phyloP scores from a whole-genome alignment of 305 asterid species.

The Solanum hybrid region DNA sequence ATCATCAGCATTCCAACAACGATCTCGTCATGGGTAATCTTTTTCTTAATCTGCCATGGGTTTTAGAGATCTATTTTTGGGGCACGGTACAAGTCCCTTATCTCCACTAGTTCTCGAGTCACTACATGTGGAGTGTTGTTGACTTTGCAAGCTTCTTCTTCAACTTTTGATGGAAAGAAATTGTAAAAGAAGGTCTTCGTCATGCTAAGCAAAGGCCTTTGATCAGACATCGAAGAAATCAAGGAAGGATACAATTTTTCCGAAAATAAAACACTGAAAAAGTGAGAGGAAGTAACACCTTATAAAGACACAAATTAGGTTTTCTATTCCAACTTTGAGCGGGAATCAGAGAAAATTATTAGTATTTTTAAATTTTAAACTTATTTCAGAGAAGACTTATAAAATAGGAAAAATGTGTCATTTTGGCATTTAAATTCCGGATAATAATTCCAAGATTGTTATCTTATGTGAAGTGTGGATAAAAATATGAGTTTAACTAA shows the following conservation, averaged over 20 bases:
- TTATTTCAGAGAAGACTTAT: no score
- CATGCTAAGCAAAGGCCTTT: background rate
- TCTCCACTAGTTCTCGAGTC: background rate
- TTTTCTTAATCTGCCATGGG: background rate
- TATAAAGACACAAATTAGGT: no score
- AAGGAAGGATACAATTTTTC: background rate
- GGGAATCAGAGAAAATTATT: no score
- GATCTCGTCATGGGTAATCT: background rate
- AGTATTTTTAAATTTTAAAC: no score
- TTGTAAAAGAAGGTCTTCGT: background rate
- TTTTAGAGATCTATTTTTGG: background rate
- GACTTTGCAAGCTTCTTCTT: background rate
- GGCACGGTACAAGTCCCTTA: background rate
- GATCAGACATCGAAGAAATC: background rate
- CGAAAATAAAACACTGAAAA: background rate
- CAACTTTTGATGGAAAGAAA: background rate
- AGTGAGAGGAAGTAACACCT: no score
- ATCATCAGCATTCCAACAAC: background rate
- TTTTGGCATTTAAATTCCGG: no score
- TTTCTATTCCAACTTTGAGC: no score
- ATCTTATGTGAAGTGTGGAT: background rate
- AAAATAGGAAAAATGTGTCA: no score
- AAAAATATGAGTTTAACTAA: background rate
- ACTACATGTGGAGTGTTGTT: background rate
- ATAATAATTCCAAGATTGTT: no score